Base-by-base conservation (phyloP, 345 rosid species). In the Dovyalis caffra region DNA sequence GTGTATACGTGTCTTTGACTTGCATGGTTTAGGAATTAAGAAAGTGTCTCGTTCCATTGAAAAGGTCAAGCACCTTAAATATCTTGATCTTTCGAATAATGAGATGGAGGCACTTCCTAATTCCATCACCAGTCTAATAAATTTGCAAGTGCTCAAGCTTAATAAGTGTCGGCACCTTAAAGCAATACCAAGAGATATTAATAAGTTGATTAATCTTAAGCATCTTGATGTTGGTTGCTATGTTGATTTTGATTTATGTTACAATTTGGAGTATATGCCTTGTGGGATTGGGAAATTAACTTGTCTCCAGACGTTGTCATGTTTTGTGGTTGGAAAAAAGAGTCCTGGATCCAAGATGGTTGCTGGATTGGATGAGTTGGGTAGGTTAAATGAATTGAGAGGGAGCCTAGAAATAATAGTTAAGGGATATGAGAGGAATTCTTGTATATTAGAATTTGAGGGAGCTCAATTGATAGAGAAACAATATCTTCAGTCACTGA, bases 81-180 rank as follows among this genome's bases (percentile, higher is more conserved):
- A 76, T 68, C 74, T 81, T 20, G 68, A 76, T 74, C 40, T 80
- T 32, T 80, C 80, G 2, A 72, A 63, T 25, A 47, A 5, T 5
- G 14, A 15, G 8, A 35, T 80, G n/a, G 28, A 21, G 49, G 34
- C 31, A 10, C 83, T 76, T 28, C 70, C 83, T 3, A 20, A 64
- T 38, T 76, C 74, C 0, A 23, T 76, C 4, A 38, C 64, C 20
- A 53, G 21, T 15, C 60, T 80, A 9, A 10, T 10, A 15, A 74
- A 78, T 51, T 69, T 78, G 69, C 66, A 73, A 38, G 72, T 74
- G 35, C 28, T 74, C 18, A 74, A 66, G 34, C 35, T 74, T 25
- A 26, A 64, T 14, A 0, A 4, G 4, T 74, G 71, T 28, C 1
- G 0, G 0, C 25, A 14, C 16, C 53, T 74, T 2, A 67, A 53